phyloP scores from a whole-genome alignment of 768 basidiomycete species.

The Macrocybe gigantea region DNA sequence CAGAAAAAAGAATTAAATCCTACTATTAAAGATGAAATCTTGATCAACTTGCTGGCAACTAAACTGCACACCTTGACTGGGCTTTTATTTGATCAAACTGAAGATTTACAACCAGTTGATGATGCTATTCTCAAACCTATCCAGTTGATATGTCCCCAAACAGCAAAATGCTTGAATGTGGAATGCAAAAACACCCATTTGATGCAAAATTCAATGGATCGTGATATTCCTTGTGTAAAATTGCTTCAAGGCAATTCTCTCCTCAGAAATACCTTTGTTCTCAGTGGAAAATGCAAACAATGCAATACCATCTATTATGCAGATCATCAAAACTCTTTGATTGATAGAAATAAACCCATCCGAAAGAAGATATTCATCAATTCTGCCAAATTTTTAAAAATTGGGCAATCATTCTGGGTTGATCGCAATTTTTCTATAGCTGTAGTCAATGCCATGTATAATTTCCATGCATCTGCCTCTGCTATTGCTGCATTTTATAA shows the following conservation, averaged over 20 bases:
- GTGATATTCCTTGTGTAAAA: conserved; percentile 10
- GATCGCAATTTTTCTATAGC: conserved; percentile 9
- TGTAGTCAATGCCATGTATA: conserved; percentile 12
- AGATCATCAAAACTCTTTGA: conserved; percentile 12
- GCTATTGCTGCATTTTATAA: conserved; percentile 12
- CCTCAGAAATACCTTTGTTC: conserved; percentile 7
- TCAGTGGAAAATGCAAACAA: conserved; percentile 9
- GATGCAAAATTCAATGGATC: conserved; percentile 1
- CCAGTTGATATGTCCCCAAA: conserved; percentile 9
- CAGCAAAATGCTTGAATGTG: conserved; percentile 6
- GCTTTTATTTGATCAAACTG: too few relatives aligned
- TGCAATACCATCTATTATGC: conserved; percentile 12
- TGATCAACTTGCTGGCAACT: too few relatives aligned
- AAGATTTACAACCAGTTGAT: too few relatives aligned
- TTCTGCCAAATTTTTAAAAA: conserved; percentile 8
- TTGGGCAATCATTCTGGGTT: conserved; percentile 9
- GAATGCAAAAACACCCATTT: conserved; percentile 7
- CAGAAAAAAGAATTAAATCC: too few relatives aligned
- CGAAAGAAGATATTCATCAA: conserved; percentile 1
- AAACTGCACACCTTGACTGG: background rate
- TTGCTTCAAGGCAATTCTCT: conserved; percentile 7
- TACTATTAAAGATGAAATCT: too few relatives aligned
- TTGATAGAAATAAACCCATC: background rate
- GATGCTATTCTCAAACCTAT: conserved; percentile 1
- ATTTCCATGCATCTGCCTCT: conserved; percentile 13